phyloP scores from a whole-genome alignment of 371 early-diverging fungal species.

The Circinella minor region DNA sequence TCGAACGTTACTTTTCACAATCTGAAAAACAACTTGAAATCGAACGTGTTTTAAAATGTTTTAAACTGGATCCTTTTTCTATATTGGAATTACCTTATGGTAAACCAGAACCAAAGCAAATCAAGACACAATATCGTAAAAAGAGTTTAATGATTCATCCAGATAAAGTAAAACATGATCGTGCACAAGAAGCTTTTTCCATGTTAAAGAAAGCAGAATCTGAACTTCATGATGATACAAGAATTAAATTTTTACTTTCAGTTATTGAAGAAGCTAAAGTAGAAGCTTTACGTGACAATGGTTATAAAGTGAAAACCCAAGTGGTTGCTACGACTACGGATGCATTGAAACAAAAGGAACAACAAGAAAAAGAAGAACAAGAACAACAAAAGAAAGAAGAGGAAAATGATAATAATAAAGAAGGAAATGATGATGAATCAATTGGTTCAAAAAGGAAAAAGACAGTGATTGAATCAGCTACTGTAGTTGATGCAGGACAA shows the following conservation, averaged over 20 bases:
- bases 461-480: conserved; percentile 33
- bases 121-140: conserved; percentile 80
- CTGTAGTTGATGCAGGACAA: conserved; percentile 36
- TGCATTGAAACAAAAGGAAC: neutral
- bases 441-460: conserved; percentile 12
- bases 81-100: conserved; percentile 75
- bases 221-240: conserved; percentile 71
- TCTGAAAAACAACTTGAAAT: conserved; percentile 81
- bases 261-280: conserved; percentile 73
- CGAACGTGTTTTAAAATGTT: conserved; percentile 80
- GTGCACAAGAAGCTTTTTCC: conserved; percentile 85
- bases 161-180: conserved; percentile 82
- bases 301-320: conserved; percentile 45
- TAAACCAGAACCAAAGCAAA: conserved; percentile 59
- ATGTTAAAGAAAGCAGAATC: conserved; percentile 85
- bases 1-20: conserved; percentile 70
- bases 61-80: conserved; percentile 81
- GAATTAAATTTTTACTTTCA: conserved; percentile 61
- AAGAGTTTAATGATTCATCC: conserved; percentile 92
- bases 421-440: too few species aligned
- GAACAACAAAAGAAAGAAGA: conserved; percentile 18
- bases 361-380: neutral
- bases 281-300: conserved; percentile 57
- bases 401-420: neutral
- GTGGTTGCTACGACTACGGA: conserved; percentile 23